Percentiles rank a stretch among this genome's conserved stretches.
Conservation (phyloP, 2,329 filamentous ascomycete genomes). For the Diaporthe destruens region DNA sequence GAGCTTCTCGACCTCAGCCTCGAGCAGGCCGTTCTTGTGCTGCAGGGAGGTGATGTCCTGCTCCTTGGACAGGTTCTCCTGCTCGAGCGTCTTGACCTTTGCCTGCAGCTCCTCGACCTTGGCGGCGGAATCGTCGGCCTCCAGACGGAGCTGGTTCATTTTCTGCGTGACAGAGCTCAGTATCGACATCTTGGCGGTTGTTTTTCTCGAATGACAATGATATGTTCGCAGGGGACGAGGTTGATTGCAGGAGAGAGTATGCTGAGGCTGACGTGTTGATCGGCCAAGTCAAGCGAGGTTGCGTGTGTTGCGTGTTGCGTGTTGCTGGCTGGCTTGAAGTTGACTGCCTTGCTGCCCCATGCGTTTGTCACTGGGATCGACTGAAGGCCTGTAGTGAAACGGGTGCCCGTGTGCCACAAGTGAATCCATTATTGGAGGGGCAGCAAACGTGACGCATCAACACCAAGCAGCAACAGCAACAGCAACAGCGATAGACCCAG, state of each 20-base stretch:
- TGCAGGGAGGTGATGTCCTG: constrained; percentile 96
- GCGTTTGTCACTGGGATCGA: constrained; percentile 19
- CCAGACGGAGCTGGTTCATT: constrained; percentile 94
- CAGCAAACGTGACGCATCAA: constrained; percentile 26
- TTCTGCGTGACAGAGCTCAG: constrained; percentile 69
- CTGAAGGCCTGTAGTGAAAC: constrained; percentile 29
- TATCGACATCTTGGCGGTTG: constrained; percentile 43
- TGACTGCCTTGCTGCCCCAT: constrained; percentile 20
- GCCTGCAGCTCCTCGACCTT: constrained; percentile 89
- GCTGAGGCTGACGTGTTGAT: constrained; percentile 1
- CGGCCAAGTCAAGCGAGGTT: constrained; percentile 8
- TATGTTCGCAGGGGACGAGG: not conserved
- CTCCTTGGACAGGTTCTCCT: constrained; percentile 96
- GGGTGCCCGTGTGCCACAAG: not conserved
- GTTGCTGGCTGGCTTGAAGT: constrained; percentile 12
- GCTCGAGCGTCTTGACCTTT: constrained; percentile 91
- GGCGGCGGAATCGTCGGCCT: constrained; percentile 86
- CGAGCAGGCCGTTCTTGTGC: constrained; percentile 94
- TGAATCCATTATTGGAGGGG: constrained; percentile 15
- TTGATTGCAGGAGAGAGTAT: not conserved
- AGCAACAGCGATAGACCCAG: constrained; percentile 9
- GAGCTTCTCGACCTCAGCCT: constrained; percentile 92
- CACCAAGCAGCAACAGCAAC: constrained; percentile 28
- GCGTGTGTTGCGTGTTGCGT: not conserved
- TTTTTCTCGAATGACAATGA: not conserved